A percentile compares a stretch with the other conserved stretches of the same genome.
These are phyloP conservation scores for Nyssa sinensis DNA, from an alignment of 148 eudicot genomes.

Conservation along the genomic window DNA sequence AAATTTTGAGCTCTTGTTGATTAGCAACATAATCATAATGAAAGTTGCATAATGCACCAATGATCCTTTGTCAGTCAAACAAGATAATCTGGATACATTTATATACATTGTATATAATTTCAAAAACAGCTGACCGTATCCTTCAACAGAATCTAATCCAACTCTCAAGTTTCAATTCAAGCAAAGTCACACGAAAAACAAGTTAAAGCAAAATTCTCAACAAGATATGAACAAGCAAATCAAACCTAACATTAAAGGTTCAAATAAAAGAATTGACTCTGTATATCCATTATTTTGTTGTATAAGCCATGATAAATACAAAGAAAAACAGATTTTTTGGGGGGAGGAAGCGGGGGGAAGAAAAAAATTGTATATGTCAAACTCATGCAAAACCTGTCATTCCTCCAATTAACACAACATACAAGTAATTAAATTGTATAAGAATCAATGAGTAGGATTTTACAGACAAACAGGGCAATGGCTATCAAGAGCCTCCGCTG, in stretches of 20 bases:
- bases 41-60: no score
- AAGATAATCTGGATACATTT: not conserved
- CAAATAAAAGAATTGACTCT: constrained; percentile 12
- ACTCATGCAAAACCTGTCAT: constrained; percentile 6
- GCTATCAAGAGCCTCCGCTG: constrained; percentile 30
- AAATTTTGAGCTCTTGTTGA: no score
- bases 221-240: constrained; percentile 12
- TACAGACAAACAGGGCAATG: not conserved
- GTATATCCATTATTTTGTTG: constrained; percentile 3
- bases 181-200: not conserved
- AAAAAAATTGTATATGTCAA: not conserved
- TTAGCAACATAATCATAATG: no score
- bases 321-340: not conserved
- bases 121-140: not conserved
- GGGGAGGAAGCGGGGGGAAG: not conserved
- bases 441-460: not conserved
- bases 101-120: not conserved
- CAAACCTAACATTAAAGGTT: constrained; percentile 4
- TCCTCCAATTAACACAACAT: not conserved
- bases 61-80: no score
- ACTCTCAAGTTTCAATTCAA: not conserved
- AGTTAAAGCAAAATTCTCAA: constrained; percentile 1
- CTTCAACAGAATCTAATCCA: not conserved
- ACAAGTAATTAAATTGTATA: not conserved
- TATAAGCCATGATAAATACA: constrained; percentile 10